Evolutionary conservation across 2,329 filamentous ascomycete species (phyloP).

Genomic region (Cladophialophora bantiana): DNA sequence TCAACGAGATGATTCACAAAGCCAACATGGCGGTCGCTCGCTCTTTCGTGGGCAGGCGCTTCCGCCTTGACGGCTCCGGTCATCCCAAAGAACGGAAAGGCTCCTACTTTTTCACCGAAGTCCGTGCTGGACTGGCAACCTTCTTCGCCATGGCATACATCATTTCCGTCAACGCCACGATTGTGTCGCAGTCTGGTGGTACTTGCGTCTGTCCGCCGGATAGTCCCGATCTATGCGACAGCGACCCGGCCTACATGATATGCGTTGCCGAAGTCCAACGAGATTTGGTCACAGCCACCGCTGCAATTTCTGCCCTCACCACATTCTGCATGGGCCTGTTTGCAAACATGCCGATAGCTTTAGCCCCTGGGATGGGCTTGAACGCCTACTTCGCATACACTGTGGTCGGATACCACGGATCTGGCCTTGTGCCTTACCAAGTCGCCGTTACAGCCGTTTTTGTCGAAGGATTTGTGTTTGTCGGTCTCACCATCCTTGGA

Average conservation of each 20-base stretch:
- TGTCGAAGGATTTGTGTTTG: conserved; percentile 85
- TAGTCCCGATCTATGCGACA: conserved; percentile 56
- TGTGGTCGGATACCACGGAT: conserved; percentile 78
- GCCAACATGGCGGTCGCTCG: conserved; percentile 67
- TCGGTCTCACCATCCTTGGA: conserved; percentile 78
- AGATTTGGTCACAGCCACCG: conserved; percentile 83
- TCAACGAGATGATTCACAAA: conserved; percentile 49
- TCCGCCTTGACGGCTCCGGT: conserved; percentile 80
- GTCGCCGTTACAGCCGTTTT: conserved; percentile 86
- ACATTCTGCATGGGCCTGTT: conserved; percentile 85
- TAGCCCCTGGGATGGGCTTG: conserved; percentile 79
- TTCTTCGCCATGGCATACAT: conserved; percentile 86
- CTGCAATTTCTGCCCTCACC: conserved; percentile 78
- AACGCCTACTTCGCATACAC: conserved; percentile 89
- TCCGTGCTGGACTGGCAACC: conserved; percentile 81
- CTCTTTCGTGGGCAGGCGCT: conserved; percentile 73
- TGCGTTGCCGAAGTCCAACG: conserved; percentile 68
- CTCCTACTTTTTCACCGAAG: conserved; percentile 80
- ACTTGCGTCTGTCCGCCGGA: conserved; percentile 72
- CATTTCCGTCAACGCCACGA: conserved; percentile 72
- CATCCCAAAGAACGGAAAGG: conserved; percentile 77
- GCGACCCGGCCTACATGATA: conserved; percentile 53
- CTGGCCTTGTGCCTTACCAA: conserved; percentile 73
- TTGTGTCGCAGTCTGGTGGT: conserved; percentile 75
- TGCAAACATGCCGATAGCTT: conserved; percentile 77